Percentiles rank a stretch among this genome's conserved stretches.
These are phyloP conservation scores for Vittaforma corneae DNA, from an alignment of 371 early-diverging fungal genomes.

Conservation along the genomic window DNA sequence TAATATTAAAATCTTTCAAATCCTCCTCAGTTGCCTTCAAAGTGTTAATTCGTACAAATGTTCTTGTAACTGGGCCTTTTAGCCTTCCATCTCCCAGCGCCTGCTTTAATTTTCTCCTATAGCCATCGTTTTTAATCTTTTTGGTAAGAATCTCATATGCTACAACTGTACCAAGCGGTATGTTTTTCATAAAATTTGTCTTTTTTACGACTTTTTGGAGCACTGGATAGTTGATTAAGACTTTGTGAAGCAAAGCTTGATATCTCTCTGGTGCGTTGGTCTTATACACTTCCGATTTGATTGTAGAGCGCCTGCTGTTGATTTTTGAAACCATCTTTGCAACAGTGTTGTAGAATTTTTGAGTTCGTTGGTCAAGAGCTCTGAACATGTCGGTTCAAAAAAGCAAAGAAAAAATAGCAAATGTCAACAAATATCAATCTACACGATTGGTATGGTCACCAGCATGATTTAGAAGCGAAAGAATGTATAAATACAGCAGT, in stretches of 20 bases:
- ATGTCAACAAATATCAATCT: not conserved
- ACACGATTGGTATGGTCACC: not conserved
- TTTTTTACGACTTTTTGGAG: slow-evolving; percentile 35
- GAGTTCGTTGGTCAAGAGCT: not conserved
- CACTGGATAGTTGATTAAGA: slow-evolving; percentile 41
- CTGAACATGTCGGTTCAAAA: not conserved
- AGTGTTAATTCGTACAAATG: slow-evolving; percentile 48
- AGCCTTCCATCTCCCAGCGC: slow-evolving; percentile 15
- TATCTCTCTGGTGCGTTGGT: slow-evolving; percentile 47
- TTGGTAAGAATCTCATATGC: slow-evolving; percentile 52
- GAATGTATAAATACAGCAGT: no score
- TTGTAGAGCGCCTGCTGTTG: slow-evolving; percentile 36
- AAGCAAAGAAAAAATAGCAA: not conserved
- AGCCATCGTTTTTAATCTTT: slow-evolving; percentile 41
- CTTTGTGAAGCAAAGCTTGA: slow-evolving; percentile 44
- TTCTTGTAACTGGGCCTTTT: not conserved
- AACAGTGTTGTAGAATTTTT: slow-evolving; percentile 50
- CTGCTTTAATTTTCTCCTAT: slow-evolving; percentile 40
- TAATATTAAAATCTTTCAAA: slow-evolving; percentile 23
- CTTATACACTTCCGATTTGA: slow-evolving; percentile 54
- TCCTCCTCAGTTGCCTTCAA: slow-evolving; percentile 26
- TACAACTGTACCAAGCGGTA: slow-evolving; percentile 24
- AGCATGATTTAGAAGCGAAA: not conserved
- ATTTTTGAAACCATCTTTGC: slow-evolving; percentile 49
- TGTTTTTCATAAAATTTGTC: slow-evolving; percentile 28